phyloP scores from a whole-genome alignment of 805 yeast genomes.

The Priceomyces haplophilus region DNA sequence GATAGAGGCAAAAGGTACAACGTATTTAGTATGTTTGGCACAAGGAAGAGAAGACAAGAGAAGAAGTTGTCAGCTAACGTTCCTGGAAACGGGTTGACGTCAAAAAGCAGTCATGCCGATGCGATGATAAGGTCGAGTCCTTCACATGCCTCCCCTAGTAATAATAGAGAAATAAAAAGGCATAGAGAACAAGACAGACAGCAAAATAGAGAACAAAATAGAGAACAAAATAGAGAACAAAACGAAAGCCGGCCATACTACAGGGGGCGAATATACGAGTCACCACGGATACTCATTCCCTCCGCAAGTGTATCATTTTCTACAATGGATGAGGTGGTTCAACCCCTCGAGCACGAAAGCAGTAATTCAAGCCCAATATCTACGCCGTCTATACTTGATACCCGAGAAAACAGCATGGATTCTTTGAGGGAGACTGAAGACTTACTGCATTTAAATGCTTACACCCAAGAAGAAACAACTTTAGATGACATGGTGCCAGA shows the following conservation, averaged over 20 bases:
- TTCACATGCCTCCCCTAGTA: background rate
- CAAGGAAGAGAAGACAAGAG: background rate
- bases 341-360: background rate
- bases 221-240: background rate
- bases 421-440: background rate
- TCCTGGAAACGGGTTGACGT: conserved; percentile 1
- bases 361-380: background rate
- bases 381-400: background rate
- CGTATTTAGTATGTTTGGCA: background rate
- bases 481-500: conserved; percentile 12
- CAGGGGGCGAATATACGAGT: conserved; percentile 1
- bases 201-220: background rate
- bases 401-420: background rate
- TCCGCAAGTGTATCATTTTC: conserved; percentile 2
- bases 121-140: background rate
- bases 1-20: too few relatives aligned
- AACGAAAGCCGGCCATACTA: background rate
- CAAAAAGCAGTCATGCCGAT: background rate
- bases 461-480: conserved; percentile 2
- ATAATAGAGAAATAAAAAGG: too few relatives aligned
- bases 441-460: background rate
- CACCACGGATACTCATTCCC: conserved; percentile 5
- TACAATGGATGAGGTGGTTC: background rate
- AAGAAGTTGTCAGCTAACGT: conserved; percentile 2
- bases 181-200: too few relatives aligned